These are phyloP conservation scores for Colletotrichum costaricense DNA, from an alignment of 2,329 filamentous ascomycete genomes.

Conservation along the genomic window DNA sequence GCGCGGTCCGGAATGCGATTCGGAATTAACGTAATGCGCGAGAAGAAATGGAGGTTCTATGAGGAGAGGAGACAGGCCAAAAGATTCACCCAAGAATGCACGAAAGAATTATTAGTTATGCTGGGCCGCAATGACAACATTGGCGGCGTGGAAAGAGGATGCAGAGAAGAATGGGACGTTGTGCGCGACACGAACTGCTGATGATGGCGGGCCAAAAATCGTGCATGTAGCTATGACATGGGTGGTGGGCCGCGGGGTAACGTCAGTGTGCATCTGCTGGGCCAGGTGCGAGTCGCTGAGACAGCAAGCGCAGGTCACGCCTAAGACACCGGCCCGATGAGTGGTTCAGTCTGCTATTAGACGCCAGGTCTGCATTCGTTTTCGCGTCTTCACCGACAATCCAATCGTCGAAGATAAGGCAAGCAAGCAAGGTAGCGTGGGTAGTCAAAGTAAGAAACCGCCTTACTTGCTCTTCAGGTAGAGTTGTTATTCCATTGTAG, in stretches of 20 bases:
- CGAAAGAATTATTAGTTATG: neutral
- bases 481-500: neutral
- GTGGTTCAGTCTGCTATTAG: slow-evolving; percentile 9
- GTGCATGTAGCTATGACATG: slow-evolving; percentile 34
- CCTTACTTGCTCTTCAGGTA: slow-evolving; percentile 18
- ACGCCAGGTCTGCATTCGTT: neutral
- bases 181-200: slow-evolving; percentile 25
- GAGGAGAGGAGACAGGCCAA: neutral
- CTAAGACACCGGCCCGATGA: slow-evolving; percentile 16
- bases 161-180: slow-evolving; percentile 15
- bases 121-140: neutral
- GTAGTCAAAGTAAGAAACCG: neutral
- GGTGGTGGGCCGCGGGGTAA: slow-evolving; percentile 35
- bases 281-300: neutral
- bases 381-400: neutral
- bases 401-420: neutral
- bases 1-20: slow-evolving; percentile 2
- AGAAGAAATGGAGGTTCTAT: neutral
- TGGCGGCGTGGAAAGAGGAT: slow-evolving; percentile 5
- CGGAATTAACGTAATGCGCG: slow-evolving; percentile 8
- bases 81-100: neutral
- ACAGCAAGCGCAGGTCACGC: slow-evolving; percentile 25
- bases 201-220: slow-evolving; percentile 25
- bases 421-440: neutral
- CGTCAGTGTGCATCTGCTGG: slow-evolving; percentile 25